phyloP scores from a whole-genome alignment of 768 basidiomycete species.

The Auricularia cornea region DNA sequence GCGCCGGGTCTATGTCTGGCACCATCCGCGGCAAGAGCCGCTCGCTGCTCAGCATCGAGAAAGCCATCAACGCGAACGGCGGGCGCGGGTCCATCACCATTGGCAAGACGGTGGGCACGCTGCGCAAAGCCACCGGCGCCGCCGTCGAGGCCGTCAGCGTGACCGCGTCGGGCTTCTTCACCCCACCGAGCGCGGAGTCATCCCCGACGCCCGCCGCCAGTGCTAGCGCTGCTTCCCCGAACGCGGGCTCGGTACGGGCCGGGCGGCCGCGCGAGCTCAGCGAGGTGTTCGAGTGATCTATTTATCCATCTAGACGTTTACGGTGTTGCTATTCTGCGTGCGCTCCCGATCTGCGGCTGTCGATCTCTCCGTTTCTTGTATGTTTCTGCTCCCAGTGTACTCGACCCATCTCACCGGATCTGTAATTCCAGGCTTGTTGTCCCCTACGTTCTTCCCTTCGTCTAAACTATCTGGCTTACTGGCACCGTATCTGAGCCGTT shows the following conservation, averaged over 20 bases:
- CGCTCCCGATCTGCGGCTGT: too few species aligned
- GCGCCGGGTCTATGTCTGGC: slow-evolving; percentile 26
- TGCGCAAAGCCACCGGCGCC: slow-evolving; percentile 54
- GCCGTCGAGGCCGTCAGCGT: slow-evolving; percentile 70
- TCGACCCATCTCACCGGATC: too few species aligned
- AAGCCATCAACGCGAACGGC: slow-evolving; percentile 17
- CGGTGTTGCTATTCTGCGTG: too few species aligned
- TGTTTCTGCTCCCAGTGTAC: too few species aligned
- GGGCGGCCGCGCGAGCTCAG: not conserved
- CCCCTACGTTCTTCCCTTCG: too few species aligned
- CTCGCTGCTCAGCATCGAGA: slow-evolving; percentile 64
- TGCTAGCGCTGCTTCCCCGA: not conserved
- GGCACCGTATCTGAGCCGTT: too few species aligned
- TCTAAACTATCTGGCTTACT: too few species aligned
- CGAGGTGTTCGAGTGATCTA: not conserved
- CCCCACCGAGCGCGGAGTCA: slow-evolving; percentile 32
- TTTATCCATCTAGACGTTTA: not conserved
- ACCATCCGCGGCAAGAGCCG: slow-evolving; percentile 34
- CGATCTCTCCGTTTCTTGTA: too few species aligned
- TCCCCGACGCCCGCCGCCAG: not conserved
- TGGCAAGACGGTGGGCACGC: slow-evolving; percentile 38
- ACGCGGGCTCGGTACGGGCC: not conserved
- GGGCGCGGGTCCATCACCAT: slow-evolving; percentile 8
- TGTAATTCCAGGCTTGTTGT: too few species aligned
- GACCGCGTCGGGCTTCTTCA: slow-evolving; percentile 73